Conservation (phyloP, 2,329 filamentous ascomycete genomes). For the Cladobotryum protrusum region DNA sequence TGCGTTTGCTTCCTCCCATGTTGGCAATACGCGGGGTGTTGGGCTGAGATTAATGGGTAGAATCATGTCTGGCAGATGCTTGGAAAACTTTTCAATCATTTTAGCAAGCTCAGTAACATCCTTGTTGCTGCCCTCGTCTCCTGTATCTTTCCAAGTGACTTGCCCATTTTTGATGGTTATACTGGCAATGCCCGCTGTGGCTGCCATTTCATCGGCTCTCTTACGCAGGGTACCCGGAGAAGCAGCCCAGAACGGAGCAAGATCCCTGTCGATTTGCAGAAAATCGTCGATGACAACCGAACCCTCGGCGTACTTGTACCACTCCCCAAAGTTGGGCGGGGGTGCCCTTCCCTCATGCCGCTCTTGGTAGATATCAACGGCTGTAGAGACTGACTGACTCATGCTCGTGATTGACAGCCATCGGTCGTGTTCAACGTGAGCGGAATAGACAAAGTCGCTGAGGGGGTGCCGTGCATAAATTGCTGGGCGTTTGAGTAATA, state of each 20-base stretch:
- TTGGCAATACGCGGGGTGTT: constrained; percentile 34
- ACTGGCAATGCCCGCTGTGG: constrained; percentile 38
- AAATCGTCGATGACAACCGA: constrained; percentile 75
- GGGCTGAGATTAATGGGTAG: constrained; percentile 70
- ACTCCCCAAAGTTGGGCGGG: constrained; percentile 75
- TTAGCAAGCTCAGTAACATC: constrained; percentile 44
- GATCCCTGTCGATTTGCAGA: constrained; percentile 67
- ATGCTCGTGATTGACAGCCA: constrained; percentile 43
- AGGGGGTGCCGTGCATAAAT: constrained; percentile 38
- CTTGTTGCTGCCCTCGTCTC: constrained; percentile 25
- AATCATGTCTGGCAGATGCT: constrained; percentile 75
- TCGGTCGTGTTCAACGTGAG: constrained; percentile 40
- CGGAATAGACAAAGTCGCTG: constrained; percentile 43
- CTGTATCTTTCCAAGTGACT: constrained; percentile 37
- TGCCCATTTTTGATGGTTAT: constrained; percentile 59
- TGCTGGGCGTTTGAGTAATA: constrained; percentile 24
- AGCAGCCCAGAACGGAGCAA: constrained; percentile 73
- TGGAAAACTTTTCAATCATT: constrained; percentile 66
- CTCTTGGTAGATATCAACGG: constrained; percentile 44
- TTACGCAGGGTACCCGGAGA: constrained; percentile 61
- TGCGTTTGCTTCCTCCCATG: constrained; percentile 52
- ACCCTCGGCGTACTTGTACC: constrained; percentile 72
- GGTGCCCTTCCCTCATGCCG: constrained; percentile 59
- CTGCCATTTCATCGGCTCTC: constrained; percentile 38
- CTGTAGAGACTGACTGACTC: constrained; percentile 42